phyloP scores from a whole-genome alignment of 306 rosid species.

The Casuarina cunninghamiana region DNA sequence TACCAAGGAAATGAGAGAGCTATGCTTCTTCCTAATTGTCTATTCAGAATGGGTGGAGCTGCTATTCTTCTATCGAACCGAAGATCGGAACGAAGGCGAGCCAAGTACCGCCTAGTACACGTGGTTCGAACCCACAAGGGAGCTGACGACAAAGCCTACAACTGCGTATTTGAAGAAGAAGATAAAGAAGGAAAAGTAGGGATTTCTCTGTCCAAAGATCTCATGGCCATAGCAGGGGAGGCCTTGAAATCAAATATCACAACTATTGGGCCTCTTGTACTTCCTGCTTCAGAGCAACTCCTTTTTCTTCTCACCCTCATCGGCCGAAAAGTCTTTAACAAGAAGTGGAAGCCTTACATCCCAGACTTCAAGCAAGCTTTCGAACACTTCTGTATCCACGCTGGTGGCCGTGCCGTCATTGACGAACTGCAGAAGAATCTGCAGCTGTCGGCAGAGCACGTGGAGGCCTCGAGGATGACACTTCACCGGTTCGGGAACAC shows the following conservation, averaged over 20 bases:
- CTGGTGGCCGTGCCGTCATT: slow-evolving; percentile 90
- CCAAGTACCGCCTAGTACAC: slow-evolving; percentile 76
- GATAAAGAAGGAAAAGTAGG: slow-evolving; percentile 90
- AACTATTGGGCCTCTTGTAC: slow-evolving; percentile 89
- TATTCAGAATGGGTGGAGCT: slow-evolving; percentile 97
- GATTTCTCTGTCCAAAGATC: slow-evolving; percentile 71
- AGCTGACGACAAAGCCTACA: slow-evolving; percentile 70
- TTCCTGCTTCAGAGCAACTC: slow-evolving; percentile 92
- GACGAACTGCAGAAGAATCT: slow-evolving; percentile 94
- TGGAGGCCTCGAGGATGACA: slow-evolving; percentile 95
- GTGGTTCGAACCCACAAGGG: slow-evolving; percentile 89
- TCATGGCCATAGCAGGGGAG: slow-evolving; percentile 98
- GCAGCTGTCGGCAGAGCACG: slow-evolving; percentile 83
- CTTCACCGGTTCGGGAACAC: slow-evolving; percentile 91
- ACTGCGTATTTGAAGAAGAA: slow-evolving; percentile 81
- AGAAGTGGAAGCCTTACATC: slow-evolving; percentile 93
- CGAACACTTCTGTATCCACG: slow-evolving; percentile 96
- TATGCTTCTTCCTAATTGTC: slow-evolving; percentile 90
- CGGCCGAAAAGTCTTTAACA: slow-evolving; percentile 77
- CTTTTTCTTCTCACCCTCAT: slow-evolving; percentile 71
- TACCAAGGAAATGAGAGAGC: slow-evolving; percentile 95
- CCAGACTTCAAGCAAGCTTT: slow-evolving; percentile 94
- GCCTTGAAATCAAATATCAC: slow-evolving; percentile 91
- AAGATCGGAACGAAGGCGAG: slow-evolving; percentile 45
- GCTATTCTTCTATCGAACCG: slow-evolving; percentile 76